Evolutionary conservation across 768 basidiomycete genomes (phyloP), one percentile per base, ranked within the genome.

Genomic region (Lactarius quietus): DNA sequence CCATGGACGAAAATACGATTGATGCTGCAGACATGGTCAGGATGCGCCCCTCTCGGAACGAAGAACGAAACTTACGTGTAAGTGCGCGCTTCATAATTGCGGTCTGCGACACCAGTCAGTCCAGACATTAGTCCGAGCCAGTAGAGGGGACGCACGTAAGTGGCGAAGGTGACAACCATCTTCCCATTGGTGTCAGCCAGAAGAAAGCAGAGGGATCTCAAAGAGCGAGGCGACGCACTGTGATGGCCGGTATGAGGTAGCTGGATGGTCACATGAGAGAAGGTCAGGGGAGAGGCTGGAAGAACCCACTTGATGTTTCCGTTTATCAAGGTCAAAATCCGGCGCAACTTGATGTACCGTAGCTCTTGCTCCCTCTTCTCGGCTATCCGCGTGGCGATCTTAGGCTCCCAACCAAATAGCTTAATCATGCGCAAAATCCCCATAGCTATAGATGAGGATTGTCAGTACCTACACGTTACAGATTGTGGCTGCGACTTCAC

Each of bases 361-460:
- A 82, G 70, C 69, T 82, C 81, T 10, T 72, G 71, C 39, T 78
- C 78, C 60, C 81, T 74, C 68, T 78, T 79, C 57, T 71, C 70
- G 1, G 58, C 66, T 33, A 71, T n/a, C 43, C 61, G 62, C 18
- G 35, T 78, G 20, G 78, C 62, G 53, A 80, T 79, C 67, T 81
- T 81, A 9, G 78, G 75, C 70, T 86, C 81, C 82, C 89, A 83
- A 10, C 81, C 89, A 69, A 91, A 89, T 39, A 90, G 76, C 74
- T 84, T 84, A 73, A 83, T 72, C 78, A 83, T 82, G 20, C 82
- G 77, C 5, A 83, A 64, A 63, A 79, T 73, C 28, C 70, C 70
- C 63, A 80, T 70, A 14, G 72, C 78, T 78, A 58, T 2, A 38
- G 20, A 26, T 8, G 28, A 33, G n/a, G 10, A 8, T 71, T 43